phyloP scores from a whole-genome alignment of 1,284 basidiomycete genomes.

The Sporisorium graminicola region DNA sequence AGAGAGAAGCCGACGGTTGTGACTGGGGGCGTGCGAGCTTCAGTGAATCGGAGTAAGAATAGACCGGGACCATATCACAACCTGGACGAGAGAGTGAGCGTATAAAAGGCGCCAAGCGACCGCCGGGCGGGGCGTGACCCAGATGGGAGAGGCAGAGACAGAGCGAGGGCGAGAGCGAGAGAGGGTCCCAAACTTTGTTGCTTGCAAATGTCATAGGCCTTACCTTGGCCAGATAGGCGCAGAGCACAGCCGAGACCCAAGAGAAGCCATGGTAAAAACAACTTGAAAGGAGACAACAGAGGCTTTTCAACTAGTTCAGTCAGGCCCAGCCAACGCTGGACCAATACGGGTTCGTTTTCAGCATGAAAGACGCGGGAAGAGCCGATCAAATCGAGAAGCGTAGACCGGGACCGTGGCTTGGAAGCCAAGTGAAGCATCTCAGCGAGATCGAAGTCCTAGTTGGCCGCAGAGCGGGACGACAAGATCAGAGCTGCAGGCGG shows the following conservation, averaged over 20 bases:
- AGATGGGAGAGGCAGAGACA: constrained; percentile 8
- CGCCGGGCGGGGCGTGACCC: constrained; percentile 4
- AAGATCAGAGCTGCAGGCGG: constrained; percentile 27
- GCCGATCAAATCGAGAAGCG: not conserved
- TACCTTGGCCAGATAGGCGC: constrained; percentile 14
- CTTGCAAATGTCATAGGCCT: constrained; percentile 34
- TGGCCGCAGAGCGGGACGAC: not conserved
- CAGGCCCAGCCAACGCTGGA: too few species aligned
- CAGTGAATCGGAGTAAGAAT: too few species aligned
- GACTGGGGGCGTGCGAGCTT: too few species aligned
- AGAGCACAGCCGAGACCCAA: not conserved
- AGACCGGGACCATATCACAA: too few species aligned
- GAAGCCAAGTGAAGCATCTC: too few species aligned
- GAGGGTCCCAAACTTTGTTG: constrained; percentile 1
- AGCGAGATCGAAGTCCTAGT: too few species aligned
- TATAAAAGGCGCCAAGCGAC: not conserved
- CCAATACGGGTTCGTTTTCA: too few species aligned
- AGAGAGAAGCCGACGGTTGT: too few species aligned
- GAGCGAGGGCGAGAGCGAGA: not conserved
- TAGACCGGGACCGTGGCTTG: too few species aligned
- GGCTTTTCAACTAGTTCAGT: too few species aligned
- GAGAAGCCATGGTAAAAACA: not conserved
- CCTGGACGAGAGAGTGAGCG: too few species aligned
- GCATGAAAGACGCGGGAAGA: not conserved
- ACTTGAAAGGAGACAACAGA: not conserved